Percentiles rank a stretch among this genome's conserved stretches.
Conservation (phyloP, 768 basidiomycete genomes). For the Collybia sordida region DNA sequence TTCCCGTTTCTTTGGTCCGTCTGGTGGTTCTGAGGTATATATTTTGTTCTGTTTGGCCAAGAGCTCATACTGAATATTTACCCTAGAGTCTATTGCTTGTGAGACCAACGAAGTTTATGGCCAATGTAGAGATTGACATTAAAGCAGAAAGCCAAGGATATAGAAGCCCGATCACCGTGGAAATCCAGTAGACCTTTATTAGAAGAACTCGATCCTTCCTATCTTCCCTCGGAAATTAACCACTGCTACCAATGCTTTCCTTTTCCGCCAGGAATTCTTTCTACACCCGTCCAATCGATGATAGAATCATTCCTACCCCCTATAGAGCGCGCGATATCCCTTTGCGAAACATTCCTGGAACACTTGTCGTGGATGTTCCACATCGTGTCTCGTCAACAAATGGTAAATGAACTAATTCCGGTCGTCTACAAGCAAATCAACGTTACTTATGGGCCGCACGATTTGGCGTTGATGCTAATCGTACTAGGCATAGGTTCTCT, state of each 20-base stretch:
- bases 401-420: conserved; percentile 46
- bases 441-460: conserved; percentile 45
- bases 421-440: conserved; percentile 39
- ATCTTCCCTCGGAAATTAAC: conserved; percentile 44
- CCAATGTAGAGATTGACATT: not conserved
- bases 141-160: conserved; percentile 24
- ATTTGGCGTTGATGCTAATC: conserved; percentile 46
- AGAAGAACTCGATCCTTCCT: conserved; percentile 41
- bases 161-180: conserved; percentile 13
- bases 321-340: conserved; percentile 34
- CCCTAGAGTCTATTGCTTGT: conserved; percentile 41
- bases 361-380: conserved; percentile 52
- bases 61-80: not conserved
- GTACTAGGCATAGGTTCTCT: conserved; percentile 48
- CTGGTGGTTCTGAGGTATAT: conserved; percentile 49
- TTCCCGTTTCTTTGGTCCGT: conserved; percentile 45
- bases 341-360: conserved; percentile 48
- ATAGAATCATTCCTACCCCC: conserved; percentile 49
- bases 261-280: conserved; percentile 37
- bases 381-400: conserved; percentile 44
- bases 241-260: conserved; percentile 45
- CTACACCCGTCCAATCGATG: conserved; percentile 30
- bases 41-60: conserved; percentile 1
- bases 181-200: conserved; percentile 17
- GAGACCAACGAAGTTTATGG: conserved; percentile 2